Evolutionary conservation across 2,329 filamentous ascomycete species (phyloP).

Genomic region (Fusarium sp.): DNA sequence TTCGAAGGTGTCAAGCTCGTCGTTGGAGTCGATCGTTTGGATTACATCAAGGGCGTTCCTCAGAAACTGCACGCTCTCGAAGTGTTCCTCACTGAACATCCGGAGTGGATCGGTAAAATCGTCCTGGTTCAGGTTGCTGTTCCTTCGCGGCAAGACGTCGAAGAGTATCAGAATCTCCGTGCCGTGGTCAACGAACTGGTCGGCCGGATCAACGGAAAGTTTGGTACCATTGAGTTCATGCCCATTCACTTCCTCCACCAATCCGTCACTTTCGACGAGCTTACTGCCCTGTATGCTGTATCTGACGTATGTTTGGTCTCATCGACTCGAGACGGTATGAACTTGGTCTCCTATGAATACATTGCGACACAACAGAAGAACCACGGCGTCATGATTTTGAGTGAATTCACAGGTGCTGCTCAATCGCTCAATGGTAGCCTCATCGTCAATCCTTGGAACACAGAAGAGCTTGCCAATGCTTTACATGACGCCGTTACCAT

Average conservation of each 20-base stretch:
- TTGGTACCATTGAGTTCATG: conserved; percentile 98
- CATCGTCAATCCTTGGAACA: conserved; percentile 99
- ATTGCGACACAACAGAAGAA: conserved; percentile 92
- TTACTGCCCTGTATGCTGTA: conserved; percentile 91
- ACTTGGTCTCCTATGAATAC: conserved; percentile 97
- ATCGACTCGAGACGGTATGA: conserved; percentile 98
- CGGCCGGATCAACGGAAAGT: conserved; percentile 95
- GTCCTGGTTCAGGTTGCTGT: conserved; percentile 96
- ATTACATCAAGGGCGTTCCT: conserved; percentile 99
- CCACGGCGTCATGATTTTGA: conserved; percentile 93
- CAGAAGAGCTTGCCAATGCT: conserved; percentile 90
- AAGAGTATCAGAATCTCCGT: conserved; percentile 96
- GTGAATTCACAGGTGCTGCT: conserved; percentile 94
- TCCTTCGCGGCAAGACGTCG: conserved; percentile 92
- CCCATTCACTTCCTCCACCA: conserved; percentile 99
- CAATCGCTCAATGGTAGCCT: conserved; percentile 93
- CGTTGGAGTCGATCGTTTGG: conserved; percentile 93
- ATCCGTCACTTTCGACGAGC: conserved; percentile 92
- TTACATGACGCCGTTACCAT: conserved; percentile 98
- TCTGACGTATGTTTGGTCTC: conserved; percentile 93
- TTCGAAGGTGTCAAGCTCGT: conserved; percentile 97
- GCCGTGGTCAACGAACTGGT: conserved; percentile 97
- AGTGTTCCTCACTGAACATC: conserved; percentile 95
- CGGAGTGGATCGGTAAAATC: conserved; percentile 97
- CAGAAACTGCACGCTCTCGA: conserved; percentile 97